These are phyloP conservation scores for Clonostachys rosea DNA, from an alignment of 2,329 filamentous ascomycete species.

Conservation along the genomic window DNA sequence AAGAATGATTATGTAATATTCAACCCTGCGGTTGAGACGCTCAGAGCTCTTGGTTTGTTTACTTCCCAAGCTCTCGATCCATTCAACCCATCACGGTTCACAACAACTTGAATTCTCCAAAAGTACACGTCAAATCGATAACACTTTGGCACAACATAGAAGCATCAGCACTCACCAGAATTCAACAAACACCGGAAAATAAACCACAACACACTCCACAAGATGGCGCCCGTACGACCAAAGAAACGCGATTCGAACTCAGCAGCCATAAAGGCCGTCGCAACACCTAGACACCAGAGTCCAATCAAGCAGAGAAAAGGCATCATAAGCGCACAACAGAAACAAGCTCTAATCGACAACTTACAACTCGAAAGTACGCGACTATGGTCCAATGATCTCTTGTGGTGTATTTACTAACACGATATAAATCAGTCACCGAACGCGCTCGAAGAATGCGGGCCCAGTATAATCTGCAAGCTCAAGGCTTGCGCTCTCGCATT, in stretches of 20 bases:
- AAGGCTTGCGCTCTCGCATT: conserved; percentile 78
- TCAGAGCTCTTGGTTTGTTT: conserved; percentile 11
- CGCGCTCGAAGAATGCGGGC: conserved; percentile 82
- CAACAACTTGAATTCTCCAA: too few relatives aligned
- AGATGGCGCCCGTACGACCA: conserved; percentile 41
- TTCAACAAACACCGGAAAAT: conserved; percentile 3
- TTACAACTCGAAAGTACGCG: conserved; percentile 78
- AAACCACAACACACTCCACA: too few relatives aligned
- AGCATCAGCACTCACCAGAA: not conserved
- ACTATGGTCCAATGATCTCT: too few relatives aligned
- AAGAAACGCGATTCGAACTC: conserved; percentile 19
- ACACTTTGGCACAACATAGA: not conserved
- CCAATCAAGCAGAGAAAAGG: conserved; percentile 58
- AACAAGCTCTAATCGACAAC: conserved; percentile 85
- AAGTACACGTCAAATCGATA: not conserved
- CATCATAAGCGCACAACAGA: conserved; percentile 66
- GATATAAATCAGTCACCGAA: conserved; percentile 66
- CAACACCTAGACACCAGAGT: conserved; percentile 42
- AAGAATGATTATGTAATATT: too few relatives aligned
- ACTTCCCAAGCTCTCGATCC: conserved; percentile 5
- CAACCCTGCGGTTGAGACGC: not conserved
- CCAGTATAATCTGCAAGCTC: conserved; percentile 84
- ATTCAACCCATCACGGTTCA: too few relatives aligned
- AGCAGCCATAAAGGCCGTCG: conserved; percentile 11
- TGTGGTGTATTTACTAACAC: conserved; percentile 6